Evolutionary conservation across 2,329 filamentous ascomycete genomes (phyloP), one percentile per base, ranked within the genome.

Genomic region (Coleophoma cylindrospora): DNA sequence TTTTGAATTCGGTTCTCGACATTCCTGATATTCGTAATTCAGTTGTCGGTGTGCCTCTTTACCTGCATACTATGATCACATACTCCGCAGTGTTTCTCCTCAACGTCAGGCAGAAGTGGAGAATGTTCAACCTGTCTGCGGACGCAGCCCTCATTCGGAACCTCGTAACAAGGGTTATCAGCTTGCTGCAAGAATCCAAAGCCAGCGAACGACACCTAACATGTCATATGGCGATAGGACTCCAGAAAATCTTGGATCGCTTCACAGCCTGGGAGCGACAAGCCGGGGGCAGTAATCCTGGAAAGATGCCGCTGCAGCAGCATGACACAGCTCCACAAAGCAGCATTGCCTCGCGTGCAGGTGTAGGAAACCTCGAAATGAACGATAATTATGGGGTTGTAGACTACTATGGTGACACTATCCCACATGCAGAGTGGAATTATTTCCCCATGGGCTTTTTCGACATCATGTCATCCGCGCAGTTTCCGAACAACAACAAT

Each of bases 11-110:
- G 17, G 61, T 68, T 0, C 52, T 68, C 0, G 62, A 64, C 32
- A 66, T 69, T 36, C 57, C 61, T 1, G 67, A 69, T 40, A 61
- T 70, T 34, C 54, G 61, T 3, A 54, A 57, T 10, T 58, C 62
- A 2, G 50, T 70, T 3, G 60, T 66, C 7, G 66, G 67, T 10
- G 64, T 66, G 8, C 68, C 67, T 1, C 51, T 69, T 2, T 70
- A 68, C 49, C 57, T 67, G 1, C 65, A 69, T 49, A 68, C 64
- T 33, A 69, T 70, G 67, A 66, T 69, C 27, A 59, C 66, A 3
- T 68, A 65, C 47, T 62, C 65, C 0, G 59, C 61, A 2, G 66
- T 68, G 3, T 70, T 70, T 48, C 59, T 70, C 3, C 61, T 69
- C 50, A 70, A 70, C 45, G 63, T 67, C 2, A 57, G 61, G 2